Percentiles rank a stretch among this genome's conserved stretches.
Evolutionary conservation across 1,284 basidiomycete species (phyloP).

Genomic region (Agroathelia rolfsii): DNA sequence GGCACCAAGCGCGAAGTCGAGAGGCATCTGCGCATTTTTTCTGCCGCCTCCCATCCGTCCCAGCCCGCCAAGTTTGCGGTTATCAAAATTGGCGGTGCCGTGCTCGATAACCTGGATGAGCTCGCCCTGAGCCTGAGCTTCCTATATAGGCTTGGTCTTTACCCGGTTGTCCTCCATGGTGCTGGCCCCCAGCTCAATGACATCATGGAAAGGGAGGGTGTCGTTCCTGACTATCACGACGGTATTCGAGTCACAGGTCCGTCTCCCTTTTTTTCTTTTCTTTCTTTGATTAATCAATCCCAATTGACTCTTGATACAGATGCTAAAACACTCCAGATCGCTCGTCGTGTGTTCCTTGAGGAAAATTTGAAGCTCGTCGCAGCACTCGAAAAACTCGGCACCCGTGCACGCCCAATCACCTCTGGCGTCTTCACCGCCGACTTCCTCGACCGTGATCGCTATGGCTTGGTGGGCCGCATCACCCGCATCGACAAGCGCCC

Average conservation of each 20-base stretch:
- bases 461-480: slow-evolving; percentile 91
- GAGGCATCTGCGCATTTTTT: slow-evolving; percentile 93
- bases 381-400: slow-evolving; percentile 86
- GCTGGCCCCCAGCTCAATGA: slow-evolving; percentile 92
- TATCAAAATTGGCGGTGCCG: slow-evolving; percentile 91
- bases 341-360: slow-evolving; percentile 90
- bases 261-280: slow-evolving; percentile 16
- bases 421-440: slow-evolving; percentile 94
- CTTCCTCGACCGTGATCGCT: slow-evolving; percentile 89
- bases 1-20: slow-evolving; percentile 94
- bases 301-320: slow-evolving; percentile 34
- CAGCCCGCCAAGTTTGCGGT: slow-evolving; percentile 88
- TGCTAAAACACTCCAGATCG: slow-evolving; percentile 84
- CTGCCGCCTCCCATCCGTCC: slow-evolving; percentile 74
- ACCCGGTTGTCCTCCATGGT: slow-evolving; percentile 90
- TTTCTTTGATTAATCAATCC: slow-evolving; percentile 5
- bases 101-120: slow-evolving; percentile 83
- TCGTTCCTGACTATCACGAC: slow-evolving; percentile 91
- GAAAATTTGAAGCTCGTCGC: slow-evolving; percentile 90
- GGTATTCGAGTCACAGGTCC: slow-evolving; percentile 88
- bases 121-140: slow-evolving; percentile 89
- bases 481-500: slow-evolving; percentile 90
- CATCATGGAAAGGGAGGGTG: slow-evolving; percentile 83
- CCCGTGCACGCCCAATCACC: slow-evolving; percentile 90
- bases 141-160: slow-evolving; percentile 87